phyloP scores from a whole-genome alignment of 805 yeast species.

The Pichia exigua region DNA sequence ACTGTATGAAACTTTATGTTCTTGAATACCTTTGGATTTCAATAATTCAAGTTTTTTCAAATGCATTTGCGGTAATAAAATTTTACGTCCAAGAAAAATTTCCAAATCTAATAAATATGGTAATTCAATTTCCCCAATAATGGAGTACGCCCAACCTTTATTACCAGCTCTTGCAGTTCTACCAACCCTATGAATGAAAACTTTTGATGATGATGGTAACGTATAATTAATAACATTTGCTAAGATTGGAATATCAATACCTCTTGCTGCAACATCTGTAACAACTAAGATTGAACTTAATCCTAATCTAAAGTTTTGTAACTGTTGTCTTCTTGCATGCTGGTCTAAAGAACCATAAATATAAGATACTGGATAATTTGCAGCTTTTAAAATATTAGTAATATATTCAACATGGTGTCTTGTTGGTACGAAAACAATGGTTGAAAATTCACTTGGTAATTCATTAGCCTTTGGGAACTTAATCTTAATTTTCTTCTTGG shows the following conservation, averaged over 20 bases:
- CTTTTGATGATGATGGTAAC: conserved; percentile 85
- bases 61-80: conserved; percentile 62
- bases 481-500: conserved; percentile 28
- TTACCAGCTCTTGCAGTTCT: conserved; percentile 99
- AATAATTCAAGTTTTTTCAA: conserved; percentile 51
- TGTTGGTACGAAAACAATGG: conserved; percentile 93
- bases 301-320: conserved; percentile 79
- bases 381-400: conserved; percentile 55
- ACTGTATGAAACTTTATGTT: conserved; percentile 62
- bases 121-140: conserved; percentile 75
- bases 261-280: conserved; percentile 98
- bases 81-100: conserved; percentile 77
- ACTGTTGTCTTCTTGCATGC: conserved; percentile 84
- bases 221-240: conserved; percentile 92
- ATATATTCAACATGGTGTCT: conserved; percentile 96
- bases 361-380: conserved; percentile 80
- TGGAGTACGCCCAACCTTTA: conserved; percentile 94
- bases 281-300: conserved; percentile 83
- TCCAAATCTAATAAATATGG: conserved; percentile 90
- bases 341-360: conserved; percentile 95
- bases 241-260: conserved; percentile 94
- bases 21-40: conserved; percentile 30
- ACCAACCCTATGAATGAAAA: conserved; percentile 95
- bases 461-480: conserved; percentile 73
- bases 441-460: conserved; percentile 76